A percentile compares a stretch with the other conserved stretches of the same genome.
Conservation (phyloP, 2,329 filamentous ascomycete species). For the Venturia oleaginea region DNA sequence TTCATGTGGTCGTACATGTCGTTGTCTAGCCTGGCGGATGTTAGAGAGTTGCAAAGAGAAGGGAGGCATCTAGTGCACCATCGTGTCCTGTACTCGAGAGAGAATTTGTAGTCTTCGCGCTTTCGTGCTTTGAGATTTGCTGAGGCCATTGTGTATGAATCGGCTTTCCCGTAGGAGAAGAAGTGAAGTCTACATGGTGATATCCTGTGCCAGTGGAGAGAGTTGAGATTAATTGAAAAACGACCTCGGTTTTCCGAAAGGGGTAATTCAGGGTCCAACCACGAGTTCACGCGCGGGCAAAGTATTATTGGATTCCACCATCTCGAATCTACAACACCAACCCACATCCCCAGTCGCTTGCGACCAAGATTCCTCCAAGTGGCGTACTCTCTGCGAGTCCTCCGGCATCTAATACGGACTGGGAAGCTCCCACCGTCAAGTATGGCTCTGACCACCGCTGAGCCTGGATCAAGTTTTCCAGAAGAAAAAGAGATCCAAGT, state of each 20-base stretch:
- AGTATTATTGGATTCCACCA: not conserved
- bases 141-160: slow-evolving; percentile 16
- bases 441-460: slow-evolving; percentile 36
- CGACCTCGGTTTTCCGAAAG: not conserved
- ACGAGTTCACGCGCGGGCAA: not conserved
- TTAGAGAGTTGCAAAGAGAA: not conserved
- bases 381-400: slow-evolving; percentile 37
- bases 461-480: slow-evolving; percentile 17
- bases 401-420: slow-evolving; percentile 42
- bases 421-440: slow-evolving; percentile 31
- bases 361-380: not conserved
- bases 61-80: slow-evolving; percentile 49
- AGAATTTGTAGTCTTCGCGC: slow-evolving; percentile 66
- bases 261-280: slow-evolving; percentile 2
- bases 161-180: not conserved
- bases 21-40: slow-evolving; percentile 64
- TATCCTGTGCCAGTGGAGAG: not conserved
- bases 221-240: not conserved
- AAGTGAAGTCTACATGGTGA: not conserved
- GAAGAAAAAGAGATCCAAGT: not conserved
- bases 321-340: not conserved
- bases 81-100: slow-evolving; percentile 75
- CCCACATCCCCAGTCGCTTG: not conserved
- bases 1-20: slow-evolving; percentile 95
- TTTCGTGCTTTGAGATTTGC: slow-evolving; percentile 47